Evolutionary conservation across 768 basidiomycete species (phyloP), one percentile per base, ranked within the genome.

Genomic region (Mycena indigotica): DNA sequence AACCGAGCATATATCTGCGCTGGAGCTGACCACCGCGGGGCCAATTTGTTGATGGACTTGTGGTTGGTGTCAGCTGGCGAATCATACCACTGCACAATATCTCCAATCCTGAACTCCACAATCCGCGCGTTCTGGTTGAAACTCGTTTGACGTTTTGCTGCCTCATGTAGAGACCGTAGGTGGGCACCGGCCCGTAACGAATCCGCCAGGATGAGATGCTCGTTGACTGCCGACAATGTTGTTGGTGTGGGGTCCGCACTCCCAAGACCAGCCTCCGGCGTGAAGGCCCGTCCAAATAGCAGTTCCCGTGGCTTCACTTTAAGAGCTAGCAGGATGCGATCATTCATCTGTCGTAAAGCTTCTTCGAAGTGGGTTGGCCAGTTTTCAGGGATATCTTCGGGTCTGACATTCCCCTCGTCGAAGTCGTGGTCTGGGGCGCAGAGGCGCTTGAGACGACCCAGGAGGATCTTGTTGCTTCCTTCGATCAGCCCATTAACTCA

Each of bases 201-300:
- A 13, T 58, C 67, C 0, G 65, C 68, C n/a, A 69, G 61, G 1
- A 62, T 56, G 26, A 70, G 53, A 21, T 71, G 70, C 0, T 61
- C 25, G 26, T 54, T 59, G 8, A 53, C 57, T 16, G 64, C 53
- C 51, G 23, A 16, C 1, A 32, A 5, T 1, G 45, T 40, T 3
- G 59, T 56, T 4, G 59, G 59, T 2, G 23, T 1, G 6, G 19
- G 17, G 10, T 3, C 10, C 25, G 45, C 3, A n/a, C n/a, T n/a
- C 13, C 46, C 38, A 15, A 39, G 0, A 5, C 25, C 19, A 3
- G 38, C 21, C 25, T 61, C 59, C 3, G 52, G 52, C 3, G 52
- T 72, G 45, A 75, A 58, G 1, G 68, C 63, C 3, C 73, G 39
- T 0, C 73, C 71, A 0, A 76, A 64, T 1, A 77, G 58, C 0